Conservation (phyloP, 768 basidiomycete genomes). For the Pleurotus pulmonarius region DNA sequence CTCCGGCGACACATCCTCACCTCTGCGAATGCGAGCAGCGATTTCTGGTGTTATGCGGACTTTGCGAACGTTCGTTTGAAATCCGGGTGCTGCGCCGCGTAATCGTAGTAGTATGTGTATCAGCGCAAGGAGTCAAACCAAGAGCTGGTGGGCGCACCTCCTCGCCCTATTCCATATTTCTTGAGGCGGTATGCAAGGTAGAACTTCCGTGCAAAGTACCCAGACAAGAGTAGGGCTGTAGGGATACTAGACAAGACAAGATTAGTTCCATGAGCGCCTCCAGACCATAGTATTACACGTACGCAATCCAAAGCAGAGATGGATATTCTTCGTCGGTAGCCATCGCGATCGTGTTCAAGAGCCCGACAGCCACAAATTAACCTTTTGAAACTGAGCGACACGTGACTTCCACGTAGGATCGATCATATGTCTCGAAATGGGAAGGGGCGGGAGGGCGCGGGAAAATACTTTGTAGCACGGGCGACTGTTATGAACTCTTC, state of each 20-base stretch:
- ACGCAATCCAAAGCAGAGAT: constrained; percentile 45
- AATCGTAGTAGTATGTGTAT: not conserved
- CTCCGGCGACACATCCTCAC: constrained; percentile 49
- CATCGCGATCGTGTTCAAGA: too few species aligned
- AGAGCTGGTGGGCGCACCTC: constrained; percentile 30
- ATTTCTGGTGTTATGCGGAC: constrained; percentile 54
- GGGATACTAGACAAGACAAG: constrained; percentile 32
- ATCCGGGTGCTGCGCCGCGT: constrained; percentile 39
- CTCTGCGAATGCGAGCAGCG: constrained; percentile 45
- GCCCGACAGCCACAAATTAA: too few species aligned
- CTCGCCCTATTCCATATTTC: constrained; percentile 53
- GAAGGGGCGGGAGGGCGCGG: too few species aligned
- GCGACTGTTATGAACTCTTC: too few species aligned
- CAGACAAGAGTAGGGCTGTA: constrained; percentile 38
- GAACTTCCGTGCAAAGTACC: constrained; percentile 45
- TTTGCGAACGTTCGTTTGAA: constrained; percentile 48
- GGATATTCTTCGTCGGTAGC: constrained; percentile 26
- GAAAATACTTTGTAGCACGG: too few species aligned
- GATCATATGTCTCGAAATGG: too few species aligned
- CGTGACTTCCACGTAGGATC: too few species aligned
- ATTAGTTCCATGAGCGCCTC: not conserved
- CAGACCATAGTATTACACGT: constrained; percentile 13
- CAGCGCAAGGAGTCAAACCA: not conserved
- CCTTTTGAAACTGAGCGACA: too few species aligned
- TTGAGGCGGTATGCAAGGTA: constrained; percentile 41